Evolutionary conservation across 2,329 filamentous ascomycete genomes (phyloP), one percentile per base, ranked within the genome.

Genomic region (Diaporthe citri): DNA sequence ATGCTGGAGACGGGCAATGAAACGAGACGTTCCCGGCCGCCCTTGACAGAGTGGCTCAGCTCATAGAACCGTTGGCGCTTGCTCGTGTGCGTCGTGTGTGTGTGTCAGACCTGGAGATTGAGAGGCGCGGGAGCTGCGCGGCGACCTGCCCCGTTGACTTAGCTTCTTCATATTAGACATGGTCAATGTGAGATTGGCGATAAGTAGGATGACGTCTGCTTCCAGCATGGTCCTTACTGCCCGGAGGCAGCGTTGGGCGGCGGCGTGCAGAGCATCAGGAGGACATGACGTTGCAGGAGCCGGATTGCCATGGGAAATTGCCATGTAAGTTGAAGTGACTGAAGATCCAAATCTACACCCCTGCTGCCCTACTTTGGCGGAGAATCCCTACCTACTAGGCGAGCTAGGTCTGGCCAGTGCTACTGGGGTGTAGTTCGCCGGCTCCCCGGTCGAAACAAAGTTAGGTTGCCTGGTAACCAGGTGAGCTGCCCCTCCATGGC

Each of bases 311-410:
- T 74, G 28, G 17, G 43, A 56, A 43, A 76, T 76, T 73, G 25
- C 75, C 70, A 60, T 71, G n/a, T 59, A 46, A 15, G 62, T 43
- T 15, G 31, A 39, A 41, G 52, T 57, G 46, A 55, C 13, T 74
- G 75, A 75, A 75, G 75, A 76, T 76, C 75, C 39, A 51, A 74
- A 76, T 76, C 48, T 72, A n/a, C 13, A 60, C 70, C 64, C 64
- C 64, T 69, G 64, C 64, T 36, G 48, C 64, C 64, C 64, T 52
- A 39, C 34, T 52, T 52, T 52, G 46, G 62, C 43, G 43, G 62
- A 39, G 62, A 67, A 67, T 52, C 62, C 60, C 48, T 41, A 41
- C 31, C 59, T 46, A 10, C 59, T 22, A 43, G 39, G 39, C 5
- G 3, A 31, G 39, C 25, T 20, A 10, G 20, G 39, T 46, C 41